These are phyloP conservation scores for Friedmanniomyces simplex DNA, from an alignment of 495 filamentous ascomycete species.

Conservation along the genomic window DNA sequence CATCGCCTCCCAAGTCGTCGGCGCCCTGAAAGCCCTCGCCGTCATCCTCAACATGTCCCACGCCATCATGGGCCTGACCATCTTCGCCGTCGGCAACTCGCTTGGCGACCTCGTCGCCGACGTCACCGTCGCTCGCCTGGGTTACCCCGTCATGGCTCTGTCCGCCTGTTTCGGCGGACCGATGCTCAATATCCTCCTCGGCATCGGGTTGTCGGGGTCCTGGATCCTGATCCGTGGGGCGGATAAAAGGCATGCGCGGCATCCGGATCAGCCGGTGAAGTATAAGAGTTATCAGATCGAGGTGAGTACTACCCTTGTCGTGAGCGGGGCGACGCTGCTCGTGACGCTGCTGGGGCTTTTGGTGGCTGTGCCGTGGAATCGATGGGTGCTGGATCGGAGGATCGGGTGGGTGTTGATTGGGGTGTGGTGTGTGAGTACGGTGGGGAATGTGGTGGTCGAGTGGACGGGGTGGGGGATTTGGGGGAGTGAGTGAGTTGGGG, in stretches of 20 bases:
- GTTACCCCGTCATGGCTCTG: constrained; percentile 95
- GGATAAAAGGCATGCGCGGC: constrained; percentile 42
- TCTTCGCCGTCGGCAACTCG: constrained; percentile 95
- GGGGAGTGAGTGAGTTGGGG: neutral
- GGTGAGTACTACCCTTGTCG: constrained; percentile 70
- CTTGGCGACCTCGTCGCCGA: constrained; percentile 91
- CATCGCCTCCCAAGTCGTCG: constrained; percentile 92
- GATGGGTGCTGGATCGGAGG: constrained; percentile 77
- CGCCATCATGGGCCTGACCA: constrained; percentile 87
- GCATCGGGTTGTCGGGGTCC: constrained; percentile 77
- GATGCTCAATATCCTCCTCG: constrained; percentile 94
- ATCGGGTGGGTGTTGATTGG: constrained; percentile 74
- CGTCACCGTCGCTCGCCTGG: constrained; percentile 82
- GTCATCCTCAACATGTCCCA: constrained; percentile 90
- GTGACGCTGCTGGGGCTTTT: constrained; percentile 70
- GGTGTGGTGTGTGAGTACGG: constrained; percentile 79
- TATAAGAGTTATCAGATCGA: constrained; percentile 59
- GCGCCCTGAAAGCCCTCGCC: constrained; percentile 85
- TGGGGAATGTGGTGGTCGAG: constrained; percentile 76
- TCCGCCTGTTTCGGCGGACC: constrained; percentile 93
- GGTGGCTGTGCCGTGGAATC: constrained; percentile 71
- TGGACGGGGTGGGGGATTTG: constrained; percentile 29
- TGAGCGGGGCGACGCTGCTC: constrained; percentile 70
- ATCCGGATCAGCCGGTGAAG: constrained; percentile 42
- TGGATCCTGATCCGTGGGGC: constrained; percentile 66